Conservation (phyloP, 169 alveolate species). For the Cryptosporidium tyzzeri region DNA sequence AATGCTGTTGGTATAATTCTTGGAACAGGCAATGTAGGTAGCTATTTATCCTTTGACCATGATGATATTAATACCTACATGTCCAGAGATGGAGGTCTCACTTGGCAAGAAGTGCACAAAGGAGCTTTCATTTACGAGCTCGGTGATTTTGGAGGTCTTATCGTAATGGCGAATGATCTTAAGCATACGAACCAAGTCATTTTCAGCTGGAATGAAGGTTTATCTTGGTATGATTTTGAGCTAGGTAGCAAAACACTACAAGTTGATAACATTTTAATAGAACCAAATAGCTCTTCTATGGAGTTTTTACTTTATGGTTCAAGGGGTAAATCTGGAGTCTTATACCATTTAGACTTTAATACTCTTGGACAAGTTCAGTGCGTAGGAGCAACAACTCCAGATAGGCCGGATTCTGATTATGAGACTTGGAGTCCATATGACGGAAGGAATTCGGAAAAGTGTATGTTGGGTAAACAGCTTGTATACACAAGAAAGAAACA, state of each 20-base stretch:
- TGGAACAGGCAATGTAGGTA: constrained; percentile 97
- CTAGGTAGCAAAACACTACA: constrained; percentile 89
- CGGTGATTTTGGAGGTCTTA: constrained; percentile 99
- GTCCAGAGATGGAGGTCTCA: constrained; percentile 97
- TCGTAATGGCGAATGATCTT: constrained; percentile 96
- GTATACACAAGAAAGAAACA: constrained; percentile 94
- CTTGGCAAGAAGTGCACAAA: constrained; percentile 97
- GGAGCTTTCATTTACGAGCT: constrained; percentile 97
- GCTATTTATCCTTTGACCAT: constrained; percentile 84
- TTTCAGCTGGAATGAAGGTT: constrained; percentile 96
- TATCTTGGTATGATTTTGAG: constrained; percentile 95
- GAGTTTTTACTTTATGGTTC: constrained; percentile 96
- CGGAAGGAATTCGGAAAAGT: constrained; percentile 80
- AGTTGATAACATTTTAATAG: constrained; percentile 94
- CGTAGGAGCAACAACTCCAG: constrained; percentile 94
- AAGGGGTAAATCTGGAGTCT: constrained; percentile 90
- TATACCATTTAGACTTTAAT: constrained; percentile 94
- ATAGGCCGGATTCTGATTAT: constrained; percentile 93
- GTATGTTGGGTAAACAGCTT: constrained; percentile 92
- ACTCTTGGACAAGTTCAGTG: constrained; percentile 95
- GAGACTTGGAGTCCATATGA: constrained; percentile 93
- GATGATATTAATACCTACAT: constrained; percentile 94
- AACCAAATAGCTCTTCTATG: constrained; percentile 94
- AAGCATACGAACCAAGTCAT: constrained; percentile 88
- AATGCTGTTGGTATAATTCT: constrained; percentile 97